Evolutionary conservation across 352 stramenopile species (phyloP).

Genomic region (Peronospora destructor): DNA sequence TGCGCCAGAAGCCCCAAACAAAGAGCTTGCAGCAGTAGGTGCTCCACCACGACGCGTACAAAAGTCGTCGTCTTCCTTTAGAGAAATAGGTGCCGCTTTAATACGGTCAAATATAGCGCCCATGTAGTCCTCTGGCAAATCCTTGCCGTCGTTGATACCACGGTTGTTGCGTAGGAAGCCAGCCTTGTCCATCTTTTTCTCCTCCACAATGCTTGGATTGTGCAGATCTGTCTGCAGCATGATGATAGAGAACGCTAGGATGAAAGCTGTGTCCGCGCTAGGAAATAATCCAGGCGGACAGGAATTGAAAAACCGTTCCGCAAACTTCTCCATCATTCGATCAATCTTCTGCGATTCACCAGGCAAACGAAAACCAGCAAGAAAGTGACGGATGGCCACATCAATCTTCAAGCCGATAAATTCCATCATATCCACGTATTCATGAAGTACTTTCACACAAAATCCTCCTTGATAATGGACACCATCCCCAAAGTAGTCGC

Average conservation of each 20-base stretch:
- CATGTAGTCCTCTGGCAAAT: constrained; percentile 92
- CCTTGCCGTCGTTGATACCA: constrained; percentile 93
- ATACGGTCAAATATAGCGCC: constrained; percentile 94
- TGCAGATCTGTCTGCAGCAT: constrained; percentile 94
- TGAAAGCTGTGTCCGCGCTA: constrained; percentile 96
- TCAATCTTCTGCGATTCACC: constrained; percentile 99
- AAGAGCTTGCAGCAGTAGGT: constrained; percentile 28
- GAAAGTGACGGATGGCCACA: constrained; percentile 95
- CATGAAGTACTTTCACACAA: constrained; percentile 90
- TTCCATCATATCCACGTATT: constrained; percentile 95
- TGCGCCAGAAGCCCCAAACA: constrained; percentile 61
- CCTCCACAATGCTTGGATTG: constrained; percentile 96
- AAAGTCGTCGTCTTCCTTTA: constrained; percentile 95
- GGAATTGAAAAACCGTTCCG: constrained; percentile 84
- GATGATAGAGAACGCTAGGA: constrained; percentile 93
- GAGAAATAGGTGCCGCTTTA: constrained; percentile 90
- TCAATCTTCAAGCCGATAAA: constrained; percentile 94
- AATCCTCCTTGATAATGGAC: constrained; percentile 92
- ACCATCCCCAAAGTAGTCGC: constrained; percentile 96
- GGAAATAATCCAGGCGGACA: constrained; percentile 84
- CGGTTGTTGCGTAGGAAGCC: constrained; percentile 96
- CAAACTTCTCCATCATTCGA: constrained; percentile 99
- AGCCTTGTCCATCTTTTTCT: constrained; percentile 96
- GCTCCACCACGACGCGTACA: constrained; percentile 28
- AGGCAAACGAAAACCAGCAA: constrained; percentile 96